Evolutionary conservation across 2,329 filamentous ascomycete genomes (phyloP).

Genomic region (Sarocladium brachiariae): DNA sequence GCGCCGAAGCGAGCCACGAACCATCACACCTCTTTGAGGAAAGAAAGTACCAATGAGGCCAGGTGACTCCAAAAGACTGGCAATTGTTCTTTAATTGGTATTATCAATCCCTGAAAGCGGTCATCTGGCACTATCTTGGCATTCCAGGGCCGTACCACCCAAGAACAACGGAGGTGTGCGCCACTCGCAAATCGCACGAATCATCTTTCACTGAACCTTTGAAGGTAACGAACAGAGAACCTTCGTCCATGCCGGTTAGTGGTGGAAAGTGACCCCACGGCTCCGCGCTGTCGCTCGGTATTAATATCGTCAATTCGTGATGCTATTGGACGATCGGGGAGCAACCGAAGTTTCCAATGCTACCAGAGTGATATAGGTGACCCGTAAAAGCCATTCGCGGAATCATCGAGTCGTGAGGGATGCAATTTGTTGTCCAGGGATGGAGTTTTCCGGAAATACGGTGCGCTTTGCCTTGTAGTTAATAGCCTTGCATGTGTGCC

Average conservation of each 20-base stretch:
- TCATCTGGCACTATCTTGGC: no score
- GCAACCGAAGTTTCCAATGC: background rate
- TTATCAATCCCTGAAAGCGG: no score
- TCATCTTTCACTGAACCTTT: background rate
- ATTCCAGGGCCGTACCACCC: no score
- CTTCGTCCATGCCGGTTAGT: background rate
- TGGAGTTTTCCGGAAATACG: background rate
- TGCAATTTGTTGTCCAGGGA: background rate
- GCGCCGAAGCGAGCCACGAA: no score
- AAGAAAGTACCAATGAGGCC: no score
- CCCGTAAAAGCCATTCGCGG: background rate
- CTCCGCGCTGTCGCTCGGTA: background rate
- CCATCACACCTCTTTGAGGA: no score
- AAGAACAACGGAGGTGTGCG: no score
- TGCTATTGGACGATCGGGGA: background rate
- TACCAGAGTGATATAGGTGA: background rate
- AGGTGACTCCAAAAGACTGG: no score
- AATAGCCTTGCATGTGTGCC: background rate
- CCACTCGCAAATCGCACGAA: background rate
- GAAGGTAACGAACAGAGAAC: background rate
- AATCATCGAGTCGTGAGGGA: background rate
- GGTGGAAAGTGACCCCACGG: background rate
- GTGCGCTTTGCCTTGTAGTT: background rate
- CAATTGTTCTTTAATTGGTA: no score
- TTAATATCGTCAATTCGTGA: background rate